Percentiles rank a stretch among this genome's conserved stretches.
These are phyloP conservation scores for Misopates orontium DNA, from an alignment of 257 asterid species.

Conservation along the genomic window DNA sequence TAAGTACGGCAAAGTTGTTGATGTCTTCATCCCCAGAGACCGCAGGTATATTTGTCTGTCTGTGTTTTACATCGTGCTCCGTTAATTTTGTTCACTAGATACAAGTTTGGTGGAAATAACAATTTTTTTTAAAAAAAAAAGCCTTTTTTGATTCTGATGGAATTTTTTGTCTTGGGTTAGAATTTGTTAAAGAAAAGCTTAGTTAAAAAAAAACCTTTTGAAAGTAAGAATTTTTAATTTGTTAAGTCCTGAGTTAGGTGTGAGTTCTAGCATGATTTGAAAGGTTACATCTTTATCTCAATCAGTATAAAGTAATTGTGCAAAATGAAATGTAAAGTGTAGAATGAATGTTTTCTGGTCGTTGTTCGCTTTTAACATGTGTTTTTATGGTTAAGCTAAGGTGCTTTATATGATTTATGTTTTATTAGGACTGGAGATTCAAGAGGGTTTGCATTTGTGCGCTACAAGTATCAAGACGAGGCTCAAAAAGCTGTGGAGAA, in stretches of 20 bases:
- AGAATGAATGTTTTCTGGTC: not conserved
- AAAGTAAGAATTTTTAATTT: too few species aligned
- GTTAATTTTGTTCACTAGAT: not conserved
- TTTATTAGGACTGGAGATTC: slow-evolving; percentile 91
- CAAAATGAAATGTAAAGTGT: not conserved
- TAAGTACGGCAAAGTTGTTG: slow-evolving; percentile 82
- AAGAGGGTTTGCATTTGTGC: slow-evolving; percentile 92
- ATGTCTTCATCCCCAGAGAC: slow-evolving; percentile 84
- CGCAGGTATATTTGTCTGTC: slow-evolving; percentile 47
- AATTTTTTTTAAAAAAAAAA: too few species aligned
- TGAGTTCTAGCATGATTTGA: too few species aligned
- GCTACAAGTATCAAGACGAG: slow-evolving; percentile 95
- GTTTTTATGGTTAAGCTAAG: not conserved
- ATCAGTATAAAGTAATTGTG: too few species aligned
- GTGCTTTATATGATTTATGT: slow-evolving; percentile 1
- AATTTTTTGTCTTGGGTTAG: not conserved
- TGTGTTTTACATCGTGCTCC: not conserved
- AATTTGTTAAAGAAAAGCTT: not conserved
- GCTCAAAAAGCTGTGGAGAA: slow-evolving; percentile 91
- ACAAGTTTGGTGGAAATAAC: too few species aligned
- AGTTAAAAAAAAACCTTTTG: not conserved
- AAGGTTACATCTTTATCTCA: too few species aligned
- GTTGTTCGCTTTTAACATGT: not conserved
- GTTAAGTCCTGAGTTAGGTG: too few species aligned
- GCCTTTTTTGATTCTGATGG: too few species aligned